Percentiles rank a stretch among this genome's conserved stretches.
phyloP scores from a whole-genome alignment of 306 rosid species.

The Citrullus amarus region DNA sequence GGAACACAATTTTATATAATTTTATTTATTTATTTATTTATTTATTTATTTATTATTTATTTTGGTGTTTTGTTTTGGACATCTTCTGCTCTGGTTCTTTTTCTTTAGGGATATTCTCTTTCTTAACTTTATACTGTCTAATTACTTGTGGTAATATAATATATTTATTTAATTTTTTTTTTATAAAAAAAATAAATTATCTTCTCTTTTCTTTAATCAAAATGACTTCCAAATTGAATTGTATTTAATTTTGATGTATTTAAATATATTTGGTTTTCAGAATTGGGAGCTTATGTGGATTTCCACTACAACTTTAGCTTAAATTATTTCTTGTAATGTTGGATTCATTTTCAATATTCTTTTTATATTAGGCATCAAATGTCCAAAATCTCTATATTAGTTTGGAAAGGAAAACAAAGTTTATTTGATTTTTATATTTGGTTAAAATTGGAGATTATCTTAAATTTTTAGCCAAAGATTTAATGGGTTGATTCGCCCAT shows the following conservation, averaged over 20 bases:
- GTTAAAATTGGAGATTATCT: background rate
- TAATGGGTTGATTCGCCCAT: no score
- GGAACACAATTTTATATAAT: background rate
- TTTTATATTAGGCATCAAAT: no score
- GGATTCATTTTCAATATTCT: no score
- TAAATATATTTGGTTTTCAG: background rate
- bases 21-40: background rate
- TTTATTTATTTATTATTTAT: no score
- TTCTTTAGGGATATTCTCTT: conserved; percentile 4
- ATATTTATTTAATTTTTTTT: background rate
- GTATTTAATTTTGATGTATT: background rate
- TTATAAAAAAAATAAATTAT: background rate
- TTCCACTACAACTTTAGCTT: background rate
- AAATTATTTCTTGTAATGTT: background rate
- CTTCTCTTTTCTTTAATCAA: background rate
- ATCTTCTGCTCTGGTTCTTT: conserved; percentile 1
- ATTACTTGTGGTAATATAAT: background rate
- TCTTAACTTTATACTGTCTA: background rate
- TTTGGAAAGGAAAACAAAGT: no score
- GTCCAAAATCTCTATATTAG: no score
- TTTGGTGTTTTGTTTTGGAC: conserved; percentile 5
- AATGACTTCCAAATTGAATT: background rate
- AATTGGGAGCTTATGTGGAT: background rate
- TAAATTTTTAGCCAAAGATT: background rate
- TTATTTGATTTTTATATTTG: no score